Percentiles rank a stretch among this genome's conserved stretches.
phyloP scores from a whole-genome alignment of 1,284 basidiomycete species.

The Trichosporon ovoides region DNA sequence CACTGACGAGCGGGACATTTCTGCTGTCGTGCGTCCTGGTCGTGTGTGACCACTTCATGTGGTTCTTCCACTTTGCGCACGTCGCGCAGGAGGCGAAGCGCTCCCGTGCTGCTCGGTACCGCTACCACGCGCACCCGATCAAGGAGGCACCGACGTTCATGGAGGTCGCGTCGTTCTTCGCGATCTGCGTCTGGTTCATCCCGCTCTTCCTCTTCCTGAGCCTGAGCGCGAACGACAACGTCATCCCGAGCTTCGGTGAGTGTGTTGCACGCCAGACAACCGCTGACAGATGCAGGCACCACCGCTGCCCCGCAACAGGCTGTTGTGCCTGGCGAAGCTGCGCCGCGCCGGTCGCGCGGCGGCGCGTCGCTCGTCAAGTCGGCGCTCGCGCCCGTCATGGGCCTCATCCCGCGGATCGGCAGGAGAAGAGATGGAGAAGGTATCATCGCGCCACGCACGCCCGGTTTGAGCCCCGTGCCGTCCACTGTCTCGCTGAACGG shows the following conservation, averaged over 20 bases:
- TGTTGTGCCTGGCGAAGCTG: slow-evolving; percentile 29
- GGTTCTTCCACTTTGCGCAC: slow-evolving; percentile 87
- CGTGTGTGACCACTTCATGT: slow-evolving; percentile 81
- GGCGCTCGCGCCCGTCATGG: slow-evolving; percentile 52
- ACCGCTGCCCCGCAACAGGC: slow-evolving; percentile 23
- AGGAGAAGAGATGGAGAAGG: slow-evolving; percentile 50
- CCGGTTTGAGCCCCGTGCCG: slow-evolving; percentile 37
- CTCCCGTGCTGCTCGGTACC: slow-evolving; percentile 32
- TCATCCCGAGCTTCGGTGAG: slow-evolving; percentile 60
- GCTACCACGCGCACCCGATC: slow-evolving; percentile 40
- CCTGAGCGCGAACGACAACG: slow-evolving; percentile 89
- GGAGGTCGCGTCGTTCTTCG: slow-evolving; percentile 35
- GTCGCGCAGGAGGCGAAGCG: slow-evolving; percentile 55
- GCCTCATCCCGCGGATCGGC: slow-evolving; percentile 39
- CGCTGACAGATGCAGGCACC: slow-evolving; percentile 61
- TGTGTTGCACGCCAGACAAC: slow-evolving; percentile 67
- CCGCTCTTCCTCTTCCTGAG: slow-evolving; percentile 88
- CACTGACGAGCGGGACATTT: slow-evolving; percentile 74
- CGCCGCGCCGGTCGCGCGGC: slow-evolving; percentile 23
- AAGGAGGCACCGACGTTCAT: slow-evolving; percentile 14
- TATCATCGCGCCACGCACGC: slow-evolving; percentile 58
- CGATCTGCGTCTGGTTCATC: slow-evolving; percentile 72
- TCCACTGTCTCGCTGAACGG: background rate
- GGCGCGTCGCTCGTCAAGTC: slow-evolving; percentile 62
- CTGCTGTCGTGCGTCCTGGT: slow-evolving; percentile 75